A percentile compares a stretch with the other conserved stretches of the same genome.
These are phyloP conservation scores for Hypocreales sp. DNA, from an alignment of 2,329 filamentous ascomycete genomes.

Conservation along the genomic window DNA sequence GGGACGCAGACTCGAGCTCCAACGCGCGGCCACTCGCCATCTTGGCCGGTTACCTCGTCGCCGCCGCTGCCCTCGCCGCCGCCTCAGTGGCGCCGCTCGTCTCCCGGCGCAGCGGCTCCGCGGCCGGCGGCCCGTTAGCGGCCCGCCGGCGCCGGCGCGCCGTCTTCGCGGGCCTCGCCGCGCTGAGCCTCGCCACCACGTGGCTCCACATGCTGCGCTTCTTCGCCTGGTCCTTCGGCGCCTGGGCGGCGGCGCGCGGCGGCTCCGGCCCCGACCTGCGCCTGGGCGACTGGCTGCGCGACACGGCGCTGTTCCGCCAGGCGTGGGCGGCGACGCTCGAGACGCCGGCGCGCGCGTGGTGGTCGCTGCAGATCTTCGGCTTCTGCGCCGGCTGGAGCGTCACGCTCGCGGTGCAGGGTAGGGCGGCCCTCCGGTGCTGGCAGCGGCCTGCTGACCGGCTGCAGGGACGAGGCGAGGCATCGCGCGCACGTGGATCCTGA, in stretches of 20 bases:
- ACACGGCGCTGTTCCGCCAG: constrained; percentile 12
- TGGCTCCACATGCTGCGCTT: constrained; percentile 13
- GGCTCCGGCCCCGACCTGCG: constrained; percentile 1
- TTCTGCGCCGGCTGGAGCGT: constrained; percentile 13
- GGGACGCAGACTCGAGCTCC: no score
- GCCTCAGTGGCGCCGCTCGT: constrained; percentile 6
- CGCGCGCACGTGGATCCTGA: constrained; percentile 9
- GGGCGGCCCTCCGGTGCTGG: neutral
- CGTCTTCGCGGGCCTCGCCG: constrained; percentile 8
- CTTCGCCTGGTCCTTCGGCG: constrained; percentile 9
- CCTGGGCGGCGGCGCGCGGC: constrained; percentile 1
- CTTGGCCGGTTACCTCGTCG: constrained; percentile 8
- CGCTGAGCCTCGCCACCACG: constrained; percentile 10
- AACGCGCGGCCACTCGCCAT: constrained; percentile 9
- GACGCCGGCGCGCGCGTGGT: constrained; percentile 9
- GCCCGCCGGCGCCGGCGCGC: neutral
- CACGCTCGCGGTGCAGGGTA: constrained; percentile 10
- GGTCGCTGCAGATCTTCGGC: constrained; percentile 13
- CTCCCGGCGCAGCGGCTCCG: no score
- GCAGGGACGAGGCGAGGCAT: constrained; percentile 7
- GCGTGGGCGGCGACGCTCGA: constrained; percentile 11
- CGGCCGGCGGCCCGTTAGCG: no score
- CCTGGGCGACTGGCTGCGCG: constrained; percentile 10
- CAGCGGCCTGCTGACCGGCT: neutral
- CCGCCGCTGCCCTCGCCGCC: constrained; percentile 5